Evolutionary conservation across 2,329 filamentous ascomycete genomes (phyloP), one percentile per base, ranked within the genome.

Genomic region (Colletotrichum tropicicola): DNA sequence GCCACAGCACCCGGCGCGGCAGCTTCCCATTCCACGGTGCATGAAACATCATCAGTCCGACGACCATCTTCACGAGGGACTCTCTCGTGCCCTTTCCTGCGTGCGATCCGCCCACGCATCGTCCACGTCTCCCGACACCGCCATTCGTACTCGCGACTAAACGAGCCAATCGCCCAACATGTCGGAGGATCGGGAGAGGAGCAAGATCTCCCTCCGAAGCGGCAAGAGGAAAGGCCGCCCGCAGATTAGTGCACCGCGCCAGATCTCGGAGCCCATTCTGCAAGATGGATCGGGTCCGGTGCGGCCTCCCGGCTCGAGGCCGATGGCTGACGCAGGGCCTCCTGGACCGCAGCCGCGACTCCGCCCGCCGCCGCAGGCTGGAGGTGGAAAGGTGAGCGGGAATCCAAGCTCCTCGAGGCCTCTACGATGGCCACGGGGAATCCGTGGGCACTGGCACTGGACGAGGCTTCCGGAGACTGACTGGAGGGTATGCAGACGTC

Each of bases 211-310:
- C 62, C 83, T 91, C 60, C 83, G 89, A 39, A 89, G 82, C 74
- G 86, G 86, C 27, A 90, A 89, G 77, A 81, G 88, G 71, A 89
- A 89, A 73, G 80, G 77, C 47, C 85, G 87, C n/a, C 87, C 87
- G 17, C 79, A 80, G 60, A 90, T 90, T 73, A 89, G 87, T 73
- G 85, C 87, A 6, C 87, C 87, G 27, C 82, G 83, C 68, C 87
- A 90, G 74, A 90, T 91, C 69, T 90, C 88, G 4, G 83, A 79
- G 30, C 88, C 88, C 19, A 85, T 90, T 67, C 78, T 80, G 13
- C 85, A 87, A 69, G 80, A 86, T 78, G 67, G 60, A 61, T 57
- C 64, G 19, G 56, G 59, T 23, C 58, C 66, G 25, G 27, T 63
- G n/a, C 64, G 64, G 68, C 74, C 69, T 69, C 65, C 66, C 62